Evolutionary conservation across 306 rosid genomes (phyloP).

Genomic region (Citrullus mucosospermus): DNA sequence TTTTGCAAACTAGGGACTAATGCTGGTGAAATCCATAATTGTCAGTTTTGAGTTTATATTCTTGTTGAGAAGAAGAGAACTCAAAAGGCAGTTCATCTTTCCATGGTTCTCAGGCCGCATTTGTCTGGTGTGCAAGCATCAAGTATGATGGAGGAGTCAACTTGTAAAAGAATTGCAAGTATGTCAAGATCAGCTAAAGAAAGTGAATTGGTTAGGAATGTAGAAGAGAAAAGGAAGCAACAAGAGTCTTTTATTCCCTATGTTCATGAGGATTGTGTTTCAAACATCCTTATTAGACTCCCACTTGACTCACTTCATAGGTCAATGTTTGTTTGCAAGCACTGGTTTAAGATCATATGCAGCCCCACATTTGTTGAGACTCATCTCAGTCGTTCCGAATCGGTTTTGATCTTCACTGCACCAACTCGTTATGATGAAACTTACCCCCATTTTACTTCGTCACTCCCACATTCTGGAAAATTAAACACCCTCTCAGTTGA

Average conservation of each 20-base stretch:
- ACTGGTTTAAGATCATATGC: constrained; percentile 24
- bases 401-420: constrained; percentile 33
- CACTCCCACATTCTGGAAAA: not conserved
- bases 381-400: constrained; percentile 23
- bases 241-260: constrained; percentile 19
- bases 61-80: not conserved
- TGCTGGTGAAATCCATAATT: not conserved
- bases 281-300: constrained; percentile 34
- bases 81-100: not conserved
- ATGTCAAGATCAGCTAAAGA: constrained; percentile 18
- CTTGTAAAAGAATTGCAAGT: constrained; percentile 10
- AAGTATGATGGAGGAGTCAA: constrained; percentile 9
- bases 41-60: not conserved
- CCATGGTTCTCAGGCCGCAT: not conserved
- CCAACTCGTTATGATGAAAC: not conserved
- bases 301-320: constrained; percentile 32
- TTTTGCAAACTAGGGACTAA: not conserved
- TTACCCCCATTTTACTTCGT: not conserved
- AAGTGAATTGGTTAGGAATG: constrained; percentile 18
- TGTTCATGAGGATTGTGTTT: constrained; percentile 28
- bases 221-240: constrained; percentile 21
- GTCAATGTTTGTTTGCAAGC: constrained; percentile 36
- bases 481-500: constrained; percentile 26
- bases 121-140: not conserved
- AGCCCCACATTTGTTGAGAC: constrained; percentile 21